These are phyloP conservation scores for Plantago elongata DNA, from an alignment of 257 asterid species.

Conservation along the genomic window DNA sequence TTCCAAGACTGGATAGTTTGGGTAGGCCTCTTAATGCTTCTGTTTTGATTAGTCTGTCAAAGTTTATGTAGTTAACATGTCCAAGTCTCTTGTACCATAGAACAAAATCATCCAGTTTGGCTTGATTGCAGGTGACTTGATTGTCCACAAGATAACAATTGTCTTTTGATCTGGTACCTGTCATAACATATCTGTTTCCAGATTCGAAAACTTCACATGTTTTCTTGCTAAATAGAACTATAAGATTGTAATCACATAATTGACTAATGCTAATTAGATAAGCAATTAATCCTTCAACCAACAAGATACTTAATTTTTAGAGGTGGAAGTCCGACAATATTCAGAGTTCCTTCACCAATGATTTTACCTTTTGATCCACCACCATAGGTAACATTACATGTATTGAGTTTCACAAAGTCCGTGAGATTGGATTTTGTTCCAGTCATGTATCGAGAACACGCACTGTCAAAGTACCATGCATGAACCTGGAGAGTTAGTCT, in stretches of 20 bases:
- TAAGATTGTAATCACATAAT: not conserved
- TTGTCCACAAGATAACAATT: no score
- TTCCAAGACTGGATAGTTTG: no score
- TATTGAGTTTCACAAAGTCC: not conserved
- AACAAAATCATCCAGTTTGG: no score
- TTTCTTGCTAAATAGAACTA: no score
- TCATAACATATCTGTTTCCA: no score
- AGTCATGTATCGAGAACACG: not conserved
- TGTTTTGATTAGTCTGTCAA: no score
- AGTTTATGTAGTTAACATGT: no score
- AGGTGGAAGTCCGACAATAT: not conserved
- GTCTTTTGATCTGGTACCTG: no score
- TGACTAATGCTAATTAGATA: not conserved
- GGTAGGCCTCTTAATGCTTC: no score
- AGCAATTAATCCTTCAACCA: not conserved
- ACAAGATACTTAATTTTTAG: not conserved
- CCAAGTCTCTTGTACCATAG: no score
- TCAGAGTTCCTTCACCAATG: not conserved
- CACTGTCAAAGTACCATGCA: not conserved
- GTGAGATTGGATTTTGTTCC: not conserved
- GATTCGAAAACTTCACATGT: no score
- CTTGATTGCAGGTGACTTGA: no score
- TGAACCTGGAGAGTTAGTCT: not conserved
- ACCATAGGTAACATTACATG: not conserved
- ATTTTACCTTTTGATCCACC: not conserved